Evolutionary conservation across 495 filamentous ascomycete genomes (phyloP).

Genomic region (Neurospora tetraspora): DNA sequence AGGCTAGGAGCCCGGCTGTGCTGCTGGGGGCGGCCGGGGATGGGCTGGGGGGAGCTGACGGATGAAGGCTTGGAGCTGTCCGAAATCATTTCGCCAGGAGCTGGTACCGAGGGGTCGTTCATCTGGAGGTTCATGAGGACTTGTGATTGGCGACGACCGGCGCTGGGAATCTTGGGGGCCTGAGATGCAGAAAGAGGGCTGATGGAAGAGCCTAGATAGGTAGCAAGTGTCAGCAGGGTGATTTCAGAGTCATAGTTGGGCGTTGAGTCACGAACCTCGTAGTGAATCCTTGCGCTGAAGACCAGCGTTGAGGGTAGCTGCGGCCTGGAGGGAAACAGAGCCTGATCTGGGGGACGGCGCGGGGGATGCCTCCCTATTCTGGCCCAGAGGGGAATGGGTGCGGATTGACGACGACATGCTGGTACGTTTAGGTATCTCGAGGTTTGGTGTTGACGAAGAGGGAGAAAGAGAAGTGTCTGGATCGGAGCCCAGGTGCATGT

Average conservation of each 20-base stretch:
- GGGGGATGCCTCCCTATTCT: slow-evolving; percentile 26
- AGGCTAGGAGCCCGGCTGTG: slow-evolving; percentile 64
- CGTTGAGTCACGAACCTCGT: slow-evolving; percentile 31
- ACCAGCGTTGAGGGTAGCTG: slow-evolving; percentile 60
- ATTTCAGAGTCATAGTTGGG: neutral
- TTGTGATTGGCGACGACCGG: slow-evolving; percentile 54
- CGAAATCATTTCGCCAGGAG: slow-evolving; percentile 52
- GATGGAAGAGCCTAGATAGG: slow-evolving; percentile 38
- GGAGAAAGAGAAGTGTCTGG: neutral
- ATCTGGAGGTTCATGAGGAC: slow-evolving; percentile 65
- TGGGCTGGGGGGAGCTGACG: slow-evolving; percentile 43
- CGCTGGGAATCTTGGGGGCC: slow-evolving; percentile 44
- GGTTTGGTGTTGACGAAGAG: slow-evolving; percentile 15
- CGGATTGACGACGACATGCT: slow-evolving; percentile 29
- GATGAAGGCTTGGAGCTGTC: slow-evolving; percentile 30
- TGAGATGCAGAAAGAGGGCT: slow-evolving; percentile 36
- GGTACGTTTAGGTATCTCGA: neutral
- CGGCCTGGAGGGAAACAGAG: slow-evolving; percentile 54
- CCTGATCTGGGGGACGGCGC: slow-evolving; percentile 49
- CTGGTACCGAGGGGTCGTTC: slow-evolving; percentile 53
- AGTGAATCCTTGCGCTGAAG: slow-evolving; percentile 53
- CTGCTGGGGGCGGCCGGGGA: slow-evolving; percentile 51
- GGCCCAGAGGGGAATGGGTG: slow-evolving; percentile 28
- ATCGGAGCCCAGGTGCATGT: too few species aligned
- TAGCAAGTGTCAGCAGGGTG: slow-evolving; percentile 8